Evolutionary conservation across 1,284 basidiomycete species (phyloP).

Genomic region (Melampsora occidentalis): DNA sequence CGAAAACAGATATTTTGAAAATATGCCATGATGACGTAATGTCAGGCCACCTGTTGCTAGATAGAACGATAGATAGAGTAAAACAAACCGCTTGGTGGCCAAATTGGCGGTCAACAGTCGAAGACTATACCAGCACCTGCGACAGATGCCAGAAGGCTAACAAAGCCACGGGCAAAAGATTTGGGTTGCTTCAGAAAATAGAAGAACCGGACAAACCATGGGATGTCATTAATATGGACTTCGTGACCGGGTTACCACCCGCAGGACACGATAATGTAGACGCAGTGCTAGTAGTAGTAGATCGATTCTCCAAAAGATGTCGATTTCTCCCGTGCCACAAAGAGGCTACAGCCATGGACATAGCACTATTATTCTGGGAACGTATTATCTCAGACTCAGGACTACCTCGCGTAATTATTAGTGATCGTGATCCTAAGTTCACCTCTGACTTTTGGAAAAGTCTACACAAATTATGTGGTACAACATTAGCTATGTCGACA

Average conservation of each 20-base stretch:
- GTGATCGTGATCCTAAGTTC: slow-evolving; percentile 58
- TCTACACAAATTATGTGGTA: slow-evolving; percentile 54
- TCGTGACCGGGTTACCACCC: neutral
- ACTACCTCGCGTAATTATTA: slow-evolving; percentile 55
- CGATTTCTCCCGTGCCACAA: slow-evolving; percentile 15
- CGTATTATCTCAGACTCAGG: slow-evolving; percentile 39
- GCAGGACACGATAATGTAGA: neutral
- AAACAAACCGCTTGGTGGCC: neutral
- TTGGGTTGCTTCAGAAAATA: too few relatives aligned
- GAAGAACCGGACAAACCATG: too few relatives aligned
- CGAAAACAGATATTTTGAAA: neutral
- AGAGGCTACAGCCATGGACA: slow-evolving; percentile 5
- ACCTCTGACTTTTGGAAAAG: slow-evolving; percentile 57
- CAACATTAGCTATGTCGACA: slow-evolving; percentile 56
- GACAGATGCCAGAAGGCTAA: slow-evolving; percentile 2
- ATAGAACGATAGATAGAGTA: neutral
- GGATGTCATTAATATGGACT: slow-evolving; percentile 25
- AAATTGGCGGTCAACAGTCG: neutral
- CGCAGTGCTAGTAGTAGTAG: neutral
- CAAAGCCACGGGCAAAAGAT: too few relatives aligned
- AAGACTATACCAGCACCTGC: neutral
- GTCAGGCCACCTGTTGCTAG: neutral
- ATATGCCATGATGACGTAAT: neutral
- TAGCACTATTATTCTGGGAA: slow-evolving; percentile 11
- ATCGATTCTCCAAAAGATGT: neutral